Evolutionary conservation across 176 grass and related monocot species (phyloP).

Genomic region (Zea luxurians): DNA sequence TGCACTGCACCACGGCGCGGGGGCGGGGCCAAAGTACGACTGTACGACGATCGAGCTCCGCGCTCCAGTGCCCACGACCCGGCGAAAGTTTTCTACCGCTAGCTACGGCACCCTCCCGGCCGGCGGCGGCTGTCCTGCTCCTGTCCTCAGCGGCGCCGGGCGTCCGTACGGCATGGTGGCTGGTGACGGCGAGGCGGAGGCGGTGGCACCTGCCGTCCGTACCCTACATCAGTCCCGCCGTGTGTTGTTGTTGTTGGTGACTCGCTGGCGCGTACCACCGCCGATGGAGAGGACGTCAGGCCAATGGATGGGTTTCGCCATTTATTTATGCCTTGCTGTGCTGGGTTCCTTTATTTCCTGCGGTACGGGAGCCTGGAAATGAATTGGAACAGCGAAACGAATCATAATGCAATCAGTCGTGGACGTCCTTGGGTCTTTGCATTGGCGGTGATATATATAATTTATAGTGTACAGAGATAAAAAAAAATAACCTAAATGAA

Average conservation of each 20-base stretch:
- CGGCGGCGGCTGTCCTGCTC: background rate
- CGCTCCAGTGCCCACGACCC: background rate
- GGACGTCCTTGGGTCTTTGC: slow-evolving; percentile 5
- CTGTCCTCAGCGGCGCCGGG: background rate
- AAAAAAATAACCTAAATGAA: too few relatives aligned
- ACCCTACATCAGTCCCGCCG: too few relatives aligned
- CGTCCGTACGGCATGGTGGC: background rate
- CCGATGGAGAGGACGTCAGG: background rate
- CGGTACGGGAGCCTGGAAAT: slow-evolving; percentile 18
- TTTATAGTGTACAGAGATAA: too few relatives aligned
- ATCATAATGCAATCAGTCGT: slow-evolving; percentile 11
- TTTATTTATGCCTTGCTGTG: background rate
- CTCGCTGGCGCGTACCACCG: background rate
- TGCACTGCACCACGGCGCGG: too few relatives aligned
- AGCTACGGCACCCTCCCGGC: background rate
- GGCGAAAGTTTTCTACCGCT: background rate
- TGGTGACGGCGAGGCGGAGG: background rate
- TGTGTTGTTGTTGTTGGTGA: background rate
- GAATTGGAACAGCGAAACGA: slow-evolving; percentile 7
- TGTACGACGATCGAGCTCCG: background rate
- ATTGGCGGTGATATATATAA: background rate
- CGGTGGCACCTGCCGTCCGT: too few relatives aligned
- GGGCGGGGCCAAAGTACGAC: background rate
- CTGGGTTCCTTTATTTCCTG: background rate
- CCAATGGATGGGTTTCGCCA: background rate